These are phyloP conservation scores for Sugiyamaella novakii DNA, from an alignment of 1,139 yeast species.

Conservation along the genomic window DNA sequence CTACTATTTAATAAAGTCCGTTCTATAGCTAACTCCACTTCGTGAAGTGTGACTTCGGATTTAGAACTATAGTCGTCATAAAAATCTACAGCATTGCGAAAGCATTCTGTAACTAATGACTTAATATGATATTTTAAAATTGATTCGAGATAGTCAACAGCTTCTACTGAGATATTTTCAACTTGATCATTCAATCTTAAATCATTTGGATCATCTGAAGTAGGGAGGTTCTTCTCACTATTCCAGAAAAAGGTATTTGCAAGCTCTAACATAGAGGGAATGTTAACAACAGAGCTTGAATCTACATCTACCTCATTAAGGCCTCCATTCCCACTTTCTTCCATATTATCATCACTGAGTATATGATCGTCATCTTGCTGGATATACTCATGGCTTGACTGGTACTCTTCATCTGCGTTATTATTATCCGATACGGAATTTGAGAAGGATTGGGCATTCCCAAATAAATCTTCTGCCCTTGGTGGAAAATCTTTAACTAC, in stretches of 20 bases:
- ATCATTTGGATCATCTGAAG: not conserved
- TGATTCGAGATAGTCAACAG: constrained; percentile 4
- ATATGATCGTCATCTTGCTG: not conserved
- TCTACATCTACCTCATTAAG: not conserved
- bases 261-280: not conserved
- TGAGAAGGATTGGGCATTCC: not conserved
- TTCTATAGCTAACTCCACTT: constrained; percentile 1
- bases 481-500: not conserved
- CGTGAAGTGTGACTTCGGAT: not conserved
- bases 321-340: not conserved
- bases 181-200: not conserved
- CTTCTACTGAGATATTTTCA: constrained; percentile 2
- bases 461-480: too few species aligned
- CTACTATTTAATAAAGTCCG: not conserved
- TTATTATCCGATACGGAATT: not conserved
- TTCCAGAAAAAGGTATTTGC: constrained; percentile 11
- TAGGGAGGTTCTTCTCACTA: not conserved
- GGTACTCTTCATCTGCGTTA: too few species aligned
- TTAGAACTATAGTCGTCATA: not conserved
- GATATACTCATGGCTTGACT: too few species aligned
- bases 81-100: constrained; percentile 11
- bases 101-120: not conserved
- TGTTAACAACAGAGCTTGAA: not conserved
- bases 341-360: not conserved
- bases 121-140: not conserved